Conservation (phyloP, 345 rosid genomes). For the Turritis glabra region DNA sequence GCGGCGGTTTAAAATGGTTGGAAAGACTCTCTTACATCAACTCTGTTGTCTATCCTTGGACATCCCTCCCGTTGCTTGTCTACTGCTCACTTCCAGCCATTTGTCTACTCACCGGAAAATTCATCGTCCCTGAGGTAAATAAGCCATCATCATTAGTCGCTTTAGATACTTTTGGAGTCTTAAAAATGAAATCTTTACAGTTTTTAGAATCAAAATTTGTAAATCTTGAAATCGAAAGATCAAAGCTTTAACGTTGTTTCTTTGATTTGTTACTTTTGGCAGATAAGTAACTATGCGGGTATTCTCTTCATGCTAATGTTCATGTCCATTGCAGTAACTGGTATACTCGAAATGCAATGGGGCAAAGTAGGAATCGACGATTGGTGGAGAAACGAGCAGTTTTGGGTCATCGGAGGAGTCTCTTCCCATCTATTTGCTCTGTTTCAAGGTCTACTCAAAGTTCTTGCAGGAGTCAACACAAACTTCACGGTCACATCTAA, state of each 20-base stretch:
- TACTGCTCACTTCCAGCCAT: not conserved
- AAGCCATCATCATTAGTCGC: not conserved
- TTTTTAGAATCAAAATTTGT: not conserved
- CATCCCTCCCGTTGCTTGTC: too few species aligned
- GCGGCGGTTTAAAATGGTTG: too few species aligned
- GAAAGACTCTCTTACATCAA: too few species aligned
- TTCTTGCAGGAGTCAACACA: slow-evolving; percentile 69
- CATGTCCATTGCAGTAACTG: not conserved
- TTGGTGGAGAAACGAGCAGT: slow-evolving; percentile 92
- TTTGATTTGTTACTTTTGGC: not conserved
- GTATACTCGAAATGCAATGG: not conserved
- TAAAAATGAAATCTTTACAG: not conserved
- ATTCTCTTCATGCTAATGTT: not conserved
- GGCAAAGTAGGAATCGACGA: slow-evolving; percentile 25
- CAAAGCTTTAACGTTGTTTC: not conserved
- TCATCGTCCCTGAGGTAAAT: not conserved
- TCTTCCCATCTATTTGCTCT: slow-evolving; percentile 80
- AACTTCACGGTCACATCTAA: slow-evolving; percentile 11
- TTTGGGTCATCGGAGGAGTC: slow-evolving; percentile 79
- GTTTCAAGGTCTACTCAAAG: slow-evolving; percentile 78
- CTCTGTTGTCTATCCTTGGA: too few species aligned
- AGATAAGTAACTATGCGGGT: not conserved
- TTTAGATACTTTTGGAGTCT: not conserved
- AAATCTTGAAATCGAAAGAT: not conserved
- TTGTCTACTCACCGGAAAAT: not conserved